Evolutionary conservation across 2,329 filamentous ascomycete genomes (phyloP), one percentile per base, ranked within the genome.

Genomic region (Leptographium wingfieldii): DNA sequence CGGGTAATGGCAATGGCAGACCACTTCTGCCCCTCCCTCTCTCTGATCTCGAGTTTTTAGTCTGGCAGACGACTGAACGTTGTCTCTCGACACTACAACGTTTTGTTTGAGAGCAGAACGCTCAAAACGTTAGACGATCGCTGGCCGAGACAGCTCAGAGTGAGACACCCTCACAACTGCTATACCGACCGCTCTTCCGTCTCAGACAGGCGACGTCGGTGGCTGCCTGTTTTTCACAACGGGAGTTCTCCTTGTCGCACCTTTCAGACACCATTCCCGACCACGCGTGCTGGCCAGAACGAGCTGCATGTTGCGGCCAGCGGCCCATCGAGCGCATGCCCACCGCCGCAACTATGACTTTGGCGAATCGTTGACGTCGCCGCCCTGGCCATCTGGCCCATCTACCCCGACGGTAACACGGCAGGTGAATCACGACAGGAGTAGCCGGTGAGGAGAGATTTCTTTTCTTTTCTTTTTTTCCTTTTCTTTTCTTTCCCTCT

Each of bases 381-480:
- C 9, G 52, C 69, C 9, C 63, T 61, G 1, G 52, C 27, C 22
- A 1, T 1, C 22, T 22, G 22, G 22, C 2, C 22, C 22, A 22
- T 22, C 22, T 22, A 22, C 22, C 22, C 22, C 22, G 22, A 22
- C 22, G 22, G 22, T 22, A 22, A 22, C 22, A 22, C 63, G 65
- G 43, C 65, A 70, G 40, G 59, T 58, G 0, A 64, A 68, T 19
- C 69, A 74, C 66, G 69, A 61, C 63, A 61, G 10, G 64, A 68
- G 56, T 69, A 72, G 61, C 69, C 71, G 2, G 59, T 71, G 22
- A 65, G 69, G 62, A 69, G 69, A 69, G 11, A 19, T 4, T 27
- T 5, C 1, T 29, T 12, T 16, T 16, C 16, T 40, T 19, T 40
- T 40, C 16, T 16, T 40, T 4, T 43, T 43, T 16, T 51, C 12